phyloP scores from a whole-genome alignment of 2,329 filamentous ascomycete species.

The Madurella mycetomatis region DNA sequence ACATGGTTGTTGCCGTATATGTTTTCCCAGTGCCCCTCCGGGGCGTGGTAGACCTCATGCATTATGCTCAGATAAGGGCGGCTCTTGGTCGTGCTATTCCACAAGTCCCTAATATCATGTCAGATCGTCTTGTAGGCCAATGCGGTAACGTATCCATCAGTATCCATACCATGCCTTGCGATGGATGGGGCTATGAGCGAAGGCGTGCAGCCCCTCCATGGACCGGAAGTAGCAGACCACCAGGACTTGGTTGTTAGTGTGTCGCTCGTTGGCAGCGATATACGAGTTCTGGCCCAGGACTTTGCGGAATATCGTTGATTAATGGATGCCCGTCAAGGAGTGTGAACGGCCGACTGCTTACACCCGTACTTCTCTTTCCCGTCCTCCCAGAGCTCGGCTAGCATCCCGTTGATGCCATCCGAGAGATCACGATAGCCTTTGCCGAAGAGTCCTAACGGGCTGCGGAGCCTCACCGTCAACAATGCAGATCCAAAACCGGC shows the following conservation, averaged over 20 bases:
- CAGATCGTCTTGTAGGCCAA: background rate
- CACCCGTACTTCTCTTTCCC: slow-evolving; percentile 6
- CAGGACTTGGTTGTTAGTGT: slow-evolving; percentile 17
- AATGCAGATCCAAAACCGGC: background rate
- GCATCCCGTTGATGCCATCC: background rate
- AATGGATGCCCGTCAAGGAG: background rate
- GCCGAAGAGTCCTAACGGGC: slow-evolving; percentile 2
- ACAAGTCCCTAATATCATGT: slow-evolving; percentile 6
- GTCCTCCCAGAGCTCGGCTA: background rate
- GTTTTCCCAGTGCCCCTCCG: slow-evolving; percentile 12
- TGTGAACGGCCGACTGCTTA: background rate
- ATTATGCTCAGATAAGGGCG: slow-evolving; percentile 11
- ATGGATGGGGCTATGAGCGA: slow-evolving; percentile 17
- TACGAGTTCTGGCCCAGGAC: slow-evolving; percentile 4
- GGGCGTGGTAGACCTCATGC: slow-evolving; percentile 10
- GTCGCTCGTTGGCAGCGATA: slow-evolving; percentile 10
- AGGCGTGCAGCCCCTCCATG: slow-evolving; percentile 18
- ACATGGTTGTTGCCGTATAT: slow-evolving; percentile 10
- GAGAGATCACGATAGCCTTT: background rate
- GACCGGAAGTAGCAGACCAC: slow-evolving; percentile 21
- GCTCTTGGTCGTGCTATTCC: slow-evolving; percentile 7
- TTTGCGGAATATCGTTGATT: background rate
- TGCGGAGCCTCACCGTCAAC: background rate
- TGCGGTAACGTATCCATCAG: too few species aligned
- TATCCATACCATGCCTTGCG: background rate